A percentile compares a stretch with the other conserved stretches of the same genome.
phyloP scores from a whole-genome alignment of 768 basidiomycete genomes.

The Nevesoporus exiguus region DNA sequence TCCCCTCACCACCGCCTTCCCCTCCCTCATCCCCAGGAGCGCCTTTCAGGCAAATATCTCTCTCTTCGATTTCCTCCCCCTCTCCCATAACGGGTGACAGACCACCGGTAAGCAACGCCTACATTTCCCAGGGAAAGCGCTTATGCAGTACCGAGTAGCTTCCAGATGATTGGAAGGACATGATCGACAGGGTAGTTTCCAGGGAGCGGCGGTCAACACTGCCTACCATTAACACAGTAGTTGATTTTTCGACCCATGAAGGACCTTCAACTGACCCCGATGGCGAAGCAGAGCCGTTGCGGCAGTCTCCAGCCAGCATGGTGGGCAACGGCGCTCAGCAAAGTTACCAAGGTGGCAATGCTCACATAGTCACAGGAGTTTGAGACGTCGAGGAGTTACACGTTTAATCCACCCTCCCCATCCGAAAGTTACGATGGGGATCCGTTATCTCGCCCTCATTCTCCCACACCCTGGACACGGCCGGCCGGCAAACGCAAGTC shows the following conservation, averaged over 20 bases:
- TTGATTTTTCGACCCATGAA: slow-evolving; percentile 28
- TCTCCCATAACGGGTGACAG: slow-evolving; percentile 22
- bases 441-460: slow-evolving; percentile 34
- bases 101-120: slow-evolving; percentile 29
- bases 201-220: slow-evolving; percentile 31
- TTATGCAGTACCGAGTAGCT: slow-evolving; percentile 21
- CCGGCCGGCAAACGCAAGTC: slow-evolving; percentile 23
- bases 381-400: slow-evolving; percentile 29
- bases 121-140: background rate
- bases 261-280: slow-evolving; percentile 23
- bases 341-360: slow-evolving; percentile 22
- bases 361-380: slow-evolving; percentile 33
- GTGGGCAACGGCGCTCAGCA: slow-evolving; percentile 31
- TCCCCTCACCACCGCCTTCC: slow-evolving; percentile 57
- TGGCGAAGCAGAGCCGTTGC: slow-evolving; percentile 27
- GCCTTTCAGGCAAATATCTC: slow-evolving; percentile 33
- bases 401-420: slow-evolving; percentile 34
- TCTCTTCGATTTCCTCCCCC: slow-evolving; percentile 23
- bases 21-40: slow-evolving; percentile 34
- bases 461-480: slow-evolving; percentile 35
- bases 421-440: slow-evolving; percentile 34
- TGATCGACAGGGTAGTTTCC: slow-evolving; percentile 32
- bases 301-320: slow-evolving; percentile 33
- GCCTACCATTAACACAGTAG: slow-evolving; percentile 33
- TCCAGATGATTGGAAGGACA: slow-evolving; percentile 36